Base-by-base conservation (phyloP, 441 rosid species). In the Isatis lusitanica region DNA sequence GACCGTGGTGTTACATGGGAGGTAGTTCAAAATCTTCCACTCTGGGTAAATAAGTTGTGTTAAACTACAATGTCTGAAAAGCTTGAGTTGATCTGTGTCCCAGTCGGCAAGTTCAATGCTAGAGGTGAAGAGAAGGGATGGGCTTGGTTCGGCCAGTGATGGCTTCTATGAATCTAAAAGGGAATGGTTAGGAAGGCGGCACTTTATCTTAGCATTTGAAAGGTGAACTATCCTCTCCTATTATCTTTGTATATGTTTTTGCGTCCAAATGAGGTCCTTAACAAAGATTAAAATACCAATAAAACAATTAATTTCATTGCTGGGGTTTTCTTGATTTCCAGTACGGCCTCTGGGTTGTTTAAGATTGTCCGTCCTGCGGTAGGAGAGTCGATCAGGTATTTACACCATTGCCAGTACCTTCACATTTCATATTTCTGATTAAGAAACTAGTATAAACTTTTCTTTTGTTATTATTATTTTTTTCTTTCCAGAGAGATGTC, bases 1-100 rank as follows among this genome's bases (percentile, higher is more conserved):
- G 97, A 95, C 81, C 97, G 98, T 79, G 98, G 99, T 75, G 63
- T 88, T 78, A 88, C 95, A 4, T 95, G 98, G 98, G 97, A 87
- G 99, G 99, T 93, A 79, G 51, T 12, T 44, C 36, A 66, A 11
- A 44, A 58, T 74, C 33, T 15, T 47, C 48, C 63, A 15, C 77
- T 69, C 46, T 13, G 3, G 31, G 30, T 67, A 73, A 18, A 53
- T 63, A 70, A 52, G 21, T 73, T 51, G 5, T 51, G 50, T 40
- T 70, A 30, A 24, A 42, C 47, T 47, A 46, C 33, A 9, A 18
- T 7, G 66, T 38, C 58, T 38, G 7, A 59, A 58, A 61, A 50
- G 15, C 63, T 76, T 16, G 78, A 33, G 39, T 53, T 68, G 59
- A 12, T 81, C 36, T 68, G 16, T 67, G 48, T 81, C 71, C 30